Percentiles rank a stretch among this genome's conserved stretches.
phyloP scores from a whole-genome alignment of 1,284 basidiomycete species.

The Ustilago curta region DNA sequence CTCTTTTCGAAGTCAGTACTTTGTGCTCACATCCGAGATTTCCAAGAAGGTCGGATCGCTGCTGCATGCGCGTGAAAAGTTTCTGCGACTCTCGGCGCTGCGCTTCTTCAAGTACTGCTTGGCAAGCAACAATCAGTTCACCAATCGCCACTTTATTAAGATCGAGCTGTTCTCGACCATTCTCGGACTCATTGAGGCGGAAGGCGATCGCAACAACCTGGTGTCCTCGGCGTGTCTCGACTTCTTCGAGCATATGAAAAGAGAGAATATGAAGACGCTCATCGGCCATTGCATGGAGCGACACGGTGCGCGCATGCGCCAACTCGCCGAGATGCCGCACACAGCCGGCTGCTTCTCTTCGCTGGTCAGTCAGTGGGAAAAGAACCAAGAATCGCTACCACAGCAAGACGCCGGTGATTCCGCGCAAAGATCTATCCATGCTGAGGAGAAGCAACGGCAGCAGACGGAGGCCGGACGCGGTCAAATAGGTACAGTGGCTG shows the following conservation, averaged over 20 bases:
- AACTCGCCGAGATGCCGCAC: constrained; percentile 76
- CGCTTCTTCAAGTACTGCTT: constrained; percentile 90
- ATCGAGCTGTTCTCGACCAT: constrained; percentile 85
- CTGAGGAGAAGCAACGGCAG: constrained; percentile 27
- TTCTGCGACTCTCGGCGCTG: constrained; percentile 75
- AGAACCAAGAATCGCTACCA: constrained; percentile 78
- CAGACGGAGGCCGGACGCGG: constrained; percentile 51
- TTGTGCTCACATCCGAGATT: constrained; percentile 74
- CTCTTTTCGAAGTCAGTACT: constrained; percentile 84
- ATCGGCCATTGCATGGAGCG: constrained; percentile 86
- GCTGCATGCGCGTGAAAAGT: constrained; percentile 86
- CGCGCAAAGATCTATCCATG: constrained; percentile 14
- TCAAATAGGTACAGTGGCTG: constrained; percentile 72
- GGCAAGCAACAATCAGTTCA: constrained; percentile 85
- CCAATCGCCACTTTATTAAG: constrained; percentile 85
- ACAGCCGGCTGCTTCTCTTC: constrained; percentile 79
- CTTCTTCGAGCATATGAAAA: constrained; percentile 89
- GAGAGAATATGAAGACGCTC: constrained; percentile 80
- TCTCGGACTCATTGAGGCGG: constrained; percentile 82
- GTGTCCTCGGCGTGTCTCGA: constrained; percentile 94
- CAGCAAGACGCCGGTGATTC: constrained; percentile 19
- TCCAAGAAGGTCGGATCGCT: constrained; percentile 58
- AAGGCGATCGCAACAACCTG: constrained; percentile 88
- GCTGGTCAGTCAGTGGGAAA: constrained; percentile 85
- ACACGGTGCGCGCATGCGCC: constrained; percentile 77